Percentiles rank a stretch among this genome's conserved stretches.
Conservation (phyloP, 352 stramenopile species). For the Plasmopara muralis region DNA sequence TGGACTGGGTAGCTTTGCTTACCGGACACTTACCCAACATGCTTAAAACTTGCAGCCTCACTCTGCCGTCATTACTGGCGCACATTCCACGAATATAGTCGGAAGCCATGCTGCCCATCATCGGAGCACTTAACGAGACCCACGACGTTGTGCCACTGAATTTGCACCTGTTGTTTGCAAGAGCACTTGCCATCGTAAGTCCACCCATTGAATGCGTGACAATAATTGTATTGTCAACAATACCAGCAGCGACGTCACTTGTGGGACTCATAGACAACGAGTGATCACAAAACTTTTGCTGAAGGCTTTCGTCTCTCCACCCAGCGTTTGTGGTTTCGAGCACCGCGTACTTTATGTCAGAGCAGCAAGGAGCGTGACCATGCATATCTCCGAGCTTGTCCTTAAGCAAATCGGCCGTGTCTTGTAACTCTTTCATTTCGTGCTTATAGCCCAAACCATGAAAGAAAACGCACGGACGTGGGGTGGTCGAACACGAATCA, state of each 20-base stretch:
- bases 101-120: conserved; percentile 19
- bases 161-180: conserved; percentile 11
- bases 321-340: conserved; percentile 11
- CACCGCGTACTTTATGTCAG: conserved; percentile 11
- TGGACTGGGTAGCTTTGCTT: background rate
- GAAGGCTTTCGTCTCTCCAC: conserved; percentile 9
- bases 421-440: conserved; percentile 7
- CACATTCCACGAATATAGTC: conserved; percentile 12
- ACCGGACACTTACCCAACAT: conserved; percentile 6
- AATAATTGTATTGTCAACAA: conserved; percentile 15
- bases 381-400: conserved; percentile 11
- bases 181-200: conserved; percentile 10
- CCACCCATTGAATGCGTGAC: conserved; percentile 23
- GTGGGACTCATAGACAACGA: conserved; percentile 10
- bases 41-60: background rate
- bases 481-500: conserved; percentile 4
- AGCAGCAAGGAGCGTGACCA: conserved; percentile 14
- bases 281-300: conserved; percentile 17
- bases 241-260: conserved; percentile 2
- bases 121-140: conserved; percentile 12
- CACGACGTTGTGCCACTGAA: conserved; percentile 11
- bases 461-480: conserved; percentile 20
- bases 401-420: conserved; percentile 6
- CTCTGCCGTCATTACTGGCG: background rate
- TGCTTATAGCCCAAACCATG: conserved; percentile 11